phyloP scores from a whole-genome alignment of 768 basidiomycete genomes.

The Lactarius indigo region DNA sequence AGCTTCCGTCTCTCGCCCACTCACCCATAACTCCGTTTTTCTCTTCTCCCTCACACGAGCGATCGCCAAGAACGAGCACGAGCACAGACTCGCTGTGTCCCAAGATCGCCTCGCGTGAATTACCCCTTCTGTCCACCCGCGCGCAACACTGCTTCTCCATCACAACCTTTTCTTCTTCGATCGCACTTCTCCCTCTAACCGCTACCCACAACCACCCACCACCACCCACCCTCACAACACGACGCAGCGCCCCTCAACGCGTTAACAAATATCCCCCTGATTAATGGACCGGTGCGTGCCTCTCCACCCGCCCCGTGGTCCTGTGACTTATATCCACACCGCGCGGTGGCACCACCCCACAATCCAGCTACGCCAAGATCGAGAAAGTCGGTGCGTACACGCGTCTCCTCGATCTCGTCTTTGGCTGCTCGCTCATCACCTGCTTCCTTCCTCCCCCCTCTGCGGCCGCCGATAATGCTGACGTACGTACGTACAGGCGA shows the following conservation, averaged over 20 bases:
- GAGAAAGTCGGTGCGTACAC: conserved; percentile 91
- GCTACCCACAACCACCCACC: neutral
- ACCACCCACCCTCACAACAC: neutral
- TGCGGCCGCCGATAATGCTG: too few relatives aligned
- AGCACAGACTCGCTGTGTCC: neutral
- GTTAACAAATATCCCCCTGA: neutral
- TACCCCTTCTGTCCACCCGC: neutral
- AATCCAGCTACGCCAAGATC: conserved; percentile 86
- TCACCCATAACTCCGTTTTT: neutral
- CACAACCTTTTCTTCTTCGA: conserved; percentile 1
- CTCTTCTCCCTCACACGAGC: neutral
- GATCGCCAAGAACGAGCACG: neutral
- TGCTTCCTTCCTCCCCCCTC: too few relatives aligned
- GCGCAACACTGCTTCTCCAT: neutral
- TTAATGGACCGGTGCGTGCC: conserved; percentile 23
- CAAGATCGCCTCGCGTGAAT: neutral
- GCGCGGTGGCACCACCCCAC: neutral
- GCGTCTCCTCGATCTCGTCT: neutral
- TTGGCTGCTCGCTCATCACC: neutral
- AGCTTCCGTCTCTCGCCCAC: neutral
- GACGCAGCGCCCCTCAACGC: neutral
- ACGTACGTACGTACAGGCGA: conserved; percentile 40
- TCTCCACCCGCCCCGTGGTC: neutral
- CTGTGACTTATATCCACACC: neutral
- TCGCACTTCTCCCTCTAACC: neutral